Evolutionary conservation across 306 rosid species (phyloP), one percentile per base, ranked within the genome.

Genomic region (Cucurbita argyrosperma): DNA sequence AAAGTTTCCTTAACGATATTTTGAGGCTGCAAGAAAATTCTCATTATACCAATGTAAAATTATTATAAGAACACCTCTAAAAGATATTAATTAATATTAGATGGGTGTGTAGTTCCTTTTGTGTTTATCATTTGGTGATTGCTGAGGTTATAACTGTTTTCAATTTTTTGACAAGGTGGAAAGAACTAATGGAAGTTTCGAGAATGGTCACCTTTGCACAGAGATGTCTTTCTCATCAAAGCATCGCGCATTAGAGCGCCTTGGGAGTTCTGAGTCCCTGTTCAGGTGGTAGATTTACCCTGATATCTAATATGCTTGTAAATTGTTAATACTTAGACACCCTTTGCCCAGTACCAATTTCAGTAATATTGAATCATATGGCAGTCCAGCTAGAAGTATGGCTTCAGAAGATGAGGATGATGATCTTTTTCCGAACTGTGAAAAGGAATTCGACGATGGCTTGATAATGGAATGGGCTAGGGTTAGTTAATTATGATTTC

Each of bases 381-480:
- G 91, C 98, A 94, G 98, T 87, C 97, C 98, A 90, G 94, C 60
- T 79, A 89, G 85, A 90, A 88, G 98, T 92, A 76, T 84, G 78
- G 77, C 72, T 58, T 90, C 88, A 10, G 96, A 90, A 84, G 98
- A 94, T 77, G 92, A 89, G 3, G 92, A 85, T n/a, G 88, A 91
- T 50, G 90, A 86, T 46, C 75, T 54, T 77, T 87, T 84, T 81
- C 53, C 85, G 52, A 84, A 77, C 81, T 78, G 64, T 46, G 96
- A 89, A 76, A 82, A 76, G 83, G 96, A 88, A 58, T 81, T 76
- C 50, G 83, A 88, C 21, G 87, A 84, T 74, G 90, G 84, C 30
- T 76, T 80, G 18, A 80, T 86, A 46, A 90, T 90, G 89, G 90
- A 88, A 83, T 89, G 96, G 97, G 97, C 96, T 60, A 88, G 75